These are phyloP conservation scores for Phascolomyces articulosus DNA, from an alignment of 371 early-diverging fungal genomes.

Conservation along the genomic window DNA sequence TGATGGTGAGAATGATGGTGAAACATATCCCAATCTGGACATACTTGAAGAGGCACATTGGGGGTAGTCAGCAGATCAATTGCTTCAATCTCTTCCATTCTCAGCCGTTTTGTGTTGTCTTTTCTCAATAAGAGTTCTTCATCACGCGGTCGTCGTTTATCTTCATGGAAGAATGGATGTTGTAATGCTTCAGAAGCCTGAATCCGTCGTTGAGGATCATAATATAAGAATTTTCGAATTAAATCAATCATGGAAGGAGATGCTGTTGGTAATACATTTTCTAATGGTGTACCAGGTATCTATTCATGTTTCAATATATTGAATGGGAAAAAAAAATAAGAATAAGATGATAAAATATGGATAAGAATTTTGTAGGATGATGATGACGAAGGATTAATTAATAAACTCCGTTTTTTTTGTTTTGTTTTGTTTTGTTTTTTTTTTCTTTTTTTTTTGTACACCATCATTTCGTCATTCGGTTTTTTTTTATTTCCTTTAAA, in stretches of 20 bases:
- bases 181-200: slow-evolving; percentile 20
- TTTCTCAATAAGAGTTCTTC: not conserved
- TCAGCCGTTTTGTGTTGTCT: not conserved
- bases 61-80: slow-evolving; percentile 15
- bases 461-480: too few species aligned
- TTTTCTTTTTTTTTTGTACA: too few species aligned
- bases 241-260: slow-evolving; percentile 27
- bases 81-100: slow-evolving; percentile 6
- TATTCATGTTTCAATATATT: too few species aligned
- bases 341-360: too few species aligned
- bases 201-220: slow-evolving; percentile 20
- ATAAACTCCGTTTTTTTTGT: too few species aligned
- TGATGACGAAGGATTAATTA: too few species aligned
- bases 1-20: not conserved
- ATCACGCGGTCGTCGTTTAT: slow-evolving; percentile 12
- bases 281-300: slow-evolving; percentile 18
- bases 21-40: slow-evolving; percentile 15
- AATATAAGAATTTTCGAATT: slow-evolving; percentile 21
- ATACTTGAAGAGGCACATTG: slow-evolving; percentile 13
- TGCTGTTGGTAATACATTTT: slow-evolving; percentile 20
- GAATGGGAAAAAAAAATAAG: not conserved
- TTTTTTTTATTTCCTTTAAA: too few species aligned
- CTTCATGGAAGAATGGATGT: slow-evolving; percentile 66
- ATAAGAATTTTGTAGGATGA: too few species aligned
- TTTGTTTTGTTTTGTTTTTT: too few species aligned